These are phyloP conservation scores for Cercospora brassicicola DNA, from an alignment of 2,329 filamentous ascomycete genomes.

Conservation along the genomic window DNA sequence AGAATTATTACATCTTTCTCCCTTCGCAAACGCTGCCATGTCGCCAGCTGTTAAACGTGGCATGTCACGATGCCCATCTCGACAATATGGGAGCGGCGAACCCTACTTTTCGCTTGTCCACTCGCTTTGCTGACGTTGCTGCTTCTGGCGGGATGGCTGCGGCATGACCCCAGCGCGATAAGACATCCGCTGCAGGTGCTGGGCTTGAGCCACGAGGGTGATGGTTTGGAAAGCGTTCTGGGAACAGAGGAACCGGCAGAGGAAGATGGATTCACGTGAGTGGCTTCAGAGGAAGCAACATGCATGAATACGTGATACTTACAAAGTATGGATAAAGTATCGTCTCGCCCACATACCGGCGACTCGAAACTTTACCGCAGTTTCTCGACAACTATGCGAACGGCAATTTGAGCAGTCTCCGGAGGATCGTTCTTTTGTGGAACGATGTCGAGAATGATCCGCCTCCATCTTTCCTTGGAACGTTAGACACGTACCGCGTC, in stretches of 20 bases:
- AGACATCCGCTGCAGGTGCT: neutral
- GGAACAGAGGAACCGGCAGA: neutral
- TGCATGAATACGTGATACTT: neutral
- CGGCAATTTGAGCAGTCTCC: neutral
- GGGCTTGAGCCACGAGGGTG: neutral
- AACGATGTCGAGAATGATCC: neutral
- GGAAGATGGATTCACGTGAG: neutral
- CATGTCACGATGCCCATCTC: neutral
- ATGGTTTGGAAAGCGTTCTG: neutral
- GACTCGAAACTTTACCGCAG: neutral
- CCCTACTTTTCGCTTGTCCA: neutral
- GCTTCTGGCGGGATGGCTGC: neutral
- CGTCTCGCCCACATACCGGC: neutral
- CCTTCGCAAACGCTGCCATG: neutral
- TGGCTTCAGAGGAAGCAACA: neutral
- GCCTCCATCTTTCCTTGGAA: neutral
- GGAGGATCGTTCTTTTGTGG: neutral
- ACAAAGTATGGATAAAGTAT: neutral
- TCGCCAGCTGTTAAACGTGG: neutral
- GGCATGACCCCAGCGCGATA: neutral
- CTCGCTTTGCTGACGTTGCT: neutral
- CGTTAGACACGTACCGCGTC: neutral
- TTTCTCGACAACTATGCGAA: neutral
- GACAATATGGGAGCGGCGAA: neutral
- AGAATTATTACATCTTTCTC: neutral